Evolutionary conservation across 768 basidiomycete genomes (phyloP), one percentile per base, ranked within the genome.

Genomic region (Calocera cornea): DNA sequence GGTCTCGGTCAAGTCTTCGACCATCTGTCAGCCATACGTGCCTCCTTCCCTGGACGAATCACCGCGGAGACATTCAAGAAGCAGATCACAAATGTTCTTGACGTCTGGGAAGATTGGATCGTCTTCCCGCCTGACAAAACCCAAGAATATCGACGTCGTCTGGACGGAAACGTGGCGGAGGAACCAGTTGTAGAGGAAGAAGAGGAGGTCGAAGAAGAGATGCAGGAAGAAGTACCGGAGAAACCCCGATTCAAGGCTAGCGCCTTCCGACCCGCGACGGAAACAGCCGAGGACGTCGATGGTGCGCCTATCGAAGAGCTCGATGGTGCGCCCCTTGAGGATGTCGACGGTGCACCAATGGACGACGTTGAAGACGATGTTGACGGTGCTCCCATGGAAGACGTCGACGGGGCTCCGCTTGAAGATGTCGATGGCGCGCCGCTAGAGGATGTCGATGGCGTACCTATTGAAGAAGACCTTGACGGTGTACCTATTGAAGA

Each of bases 51-150:
- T 1, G 95, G 95, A 1, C 83, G 92, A 64, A 94, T 99, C 75
- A 95, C 94, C 1, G 95, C 95, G 14, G 95, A 98, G 71, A 87
- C 89, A 1, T 99, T 98, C 82, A 95, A 90, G 79, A 88, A 88
- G 71, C 92, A 97, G 76, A 92, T 98, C 68, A 86, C 85, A 3
- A 79, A 86, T 8, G 86, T 98, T 19, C 83, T 98, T 3, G 95
- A 97, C 73, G 88, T 97, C 34, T 97, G 97, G 94, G 97, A 97
- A 74, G 89, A 97, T 75, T 95, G 95, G 94, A 95, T 98, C 68
- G 90, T 97, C 34, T 98, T 98, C 74, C 82, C 91, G 65, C 89
- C 88, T 1, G 90, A 95, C 66, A 90, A 89, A 72, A 94, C 90
- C 0, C 73, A 81, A 1, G 86, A 88, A 72, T 81, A 95, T 17